Evolutionary conservation across 2,329 filamentous ascomycete genomes (phyloP), one percentile per base, ranked within the genome.

Genomic region (Pezicula radicicola): DNA sequence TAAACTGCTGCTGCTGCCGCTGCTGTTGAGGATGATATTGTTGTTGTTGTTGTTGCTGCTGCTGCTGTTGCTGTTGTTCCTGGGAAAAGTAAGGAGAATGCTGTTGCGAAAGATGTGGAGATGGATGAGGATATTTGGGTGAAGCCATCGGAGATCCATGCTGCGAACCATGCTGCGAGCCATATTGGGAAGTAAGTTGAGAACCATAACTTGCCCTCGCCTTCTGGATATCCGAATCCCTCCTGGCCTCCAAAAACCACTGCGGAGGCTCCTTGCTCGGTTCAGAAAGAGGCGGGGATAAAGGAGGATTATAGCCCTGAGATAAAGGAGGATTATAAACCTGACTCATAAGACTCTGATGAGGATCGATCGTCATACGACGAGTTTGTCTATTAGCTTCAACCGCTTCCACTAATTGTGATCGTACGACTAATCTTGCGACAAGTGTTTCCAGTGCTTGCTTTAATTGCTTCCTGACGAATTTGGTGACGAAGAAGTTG

Each of bases 391-490:
- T 30, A 6, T 64, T 65, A 21, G 49, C 52, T 19, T 57, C 53
- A 4, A 56, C 55, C 3, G 62, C 61, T 28, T 65, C 56, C 5
- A 56, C 56, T 28, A 64, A 55, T 55, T 76, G 70, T 0, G 78
- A 75, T 56, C 78, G 80, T 53, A 74, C 72, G 35, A 80, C 70
- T 16, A 89, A 69, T 18, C 76, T 71, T 3, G 87, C 83, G 2
- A 92, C 87, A 3, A 95, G 76, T 2, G 80, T 76, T n/a, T 75
- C 78, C 60, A 94, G 89, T 0, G 87, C 81, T 63, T 87, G 88
- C 61, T 88, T 88, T 48, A 95, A 77, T 30, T 88, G 92, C 71
- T 84, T 88, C 74, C 88, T 91, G 52, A 95, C 87, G 65, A 94
- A 94, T 8, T 74, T 72, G 0, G 84, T 78, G 72, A 93, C 79